Evolutionary conservation across 129 eudicot genomes (phyloP).

Genomic region (Flaveria sonorensis): DNA sequence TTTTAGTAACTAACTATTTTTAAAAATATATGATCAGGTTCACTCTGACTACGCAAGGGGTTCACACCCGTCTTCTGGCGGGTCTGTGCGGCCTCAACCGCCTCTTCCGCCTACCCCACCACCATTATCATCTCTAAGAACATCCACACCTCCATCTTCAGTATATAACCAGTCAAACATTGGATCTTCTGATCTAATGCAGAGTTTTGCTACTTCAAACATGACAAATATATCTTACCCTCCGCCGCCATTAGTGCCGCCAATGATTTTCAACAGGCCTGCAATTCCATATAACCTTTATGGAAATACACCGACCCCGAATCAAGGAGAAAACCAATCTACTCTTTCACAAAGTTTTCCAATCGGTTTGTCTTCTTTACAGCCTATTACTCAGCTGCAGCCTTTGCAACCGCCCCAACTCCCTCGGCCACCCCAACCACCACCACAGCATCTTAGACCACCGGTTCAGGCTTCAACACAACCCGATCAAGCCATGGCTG

Average conservation of each 20-base stretch:
- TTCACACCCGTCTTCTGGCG: slow-evolving; percentile 58
- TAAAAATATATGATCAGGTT: slow-evolving; percentile 49
- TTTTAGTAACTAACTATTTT: slow-evolving; percentile 6
- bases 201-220: slow-evolving; percentile 37
- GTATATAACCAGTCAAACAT: slow-evolving; percentile 53
- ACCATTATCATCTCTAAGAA: slow-evolving; percentile 49
- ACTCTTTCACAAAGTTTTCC: slow-evolving; percentile 54
- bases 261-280: slow-evolving; percentile 66
- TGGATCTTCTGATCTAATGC: slow-evolving; percentile 54
- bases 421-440: slow-evolving; percentile 64
- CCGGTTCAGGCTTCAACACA: slow-evolving; percentile 61
- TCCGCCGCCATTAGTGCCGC: slow-evolving; percentile 55
- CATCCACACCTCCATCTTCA: slow-evolving; percentile 58
- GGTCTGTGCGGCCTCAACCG: slow-evolving; percentile 75
- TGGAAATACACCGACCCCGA: slow-evolving; percentile 45
- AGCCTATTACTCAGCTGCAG: slow-evolving; percentile 66
- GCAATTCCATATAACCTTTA: slow-evolving; percentile 50
- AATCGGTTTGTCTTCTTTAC: slow-evolving; percentile 36
- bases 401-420: slow-evolving; percentile 88
- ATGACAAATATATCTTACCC: slow-evolving; percentile 56
- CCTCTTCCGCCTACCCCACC: slow-evolving; percentile 98
- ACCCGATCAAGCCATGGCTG: slow-evolving; percentile 55
- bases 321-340: slow-evolving; percentile 55
- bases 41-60: slow-evolving; percentile 55
- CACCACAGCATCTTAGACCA: slow-evolving; percentile 78